Base-by-base conservation (phyloP, 169 alveolate genomes). In the Theileria annulata region DNA sequence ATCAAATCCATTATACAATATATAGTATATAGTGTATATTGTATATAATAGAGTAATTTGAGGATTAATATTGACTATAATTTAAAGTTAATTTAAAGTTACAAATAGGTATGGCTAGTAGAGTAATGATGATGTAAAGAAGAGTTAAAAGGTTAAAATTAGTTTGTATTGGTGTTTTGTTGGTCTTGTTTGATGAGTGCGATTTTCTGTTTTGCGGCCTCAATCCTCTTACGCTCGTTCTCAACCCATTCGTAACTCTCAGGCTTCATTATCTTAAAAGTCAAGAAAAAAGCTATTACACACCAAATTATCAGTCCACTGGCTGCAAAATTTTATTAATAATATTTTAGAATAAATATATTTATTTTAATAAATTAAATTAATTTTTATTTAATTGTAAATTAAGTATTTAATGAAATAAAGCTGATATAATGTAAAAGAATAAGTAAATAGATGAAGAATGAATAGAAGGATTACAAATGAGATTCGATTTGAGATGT, bases 221-320 rank as follows among this genome's bases (percentile, higher is more conserved):
- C 92, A 27, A 90, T 79, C 15, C 94, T 78, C 72, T 73, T 73
- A 28, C 92, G 86, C 49, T 90, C 94, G 49, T 76, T 75, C 35
- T 90, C 94, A 8, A 90, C 90, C 94, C 94, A 90, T n/a, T 85
- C 92, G 69, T 86, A 90, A 60, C 79, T 88, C 62, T 90, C 92
- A 17, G 94, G 94, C 23, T 86, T 70, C 92, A 90, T 86, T 30
- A 90, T 71, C 56, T 85, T 76, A 21, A 77, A 76, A 25, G 92
- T 86, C 75, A 90, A 48, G 68, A 80, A 86, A 70, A 75, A 68
- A 17, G 94, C 94, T 77, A 86, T 71, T 47, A 86, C 66, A 60
- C 92, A 86, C 94, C 94, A 90, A 42, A 76, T 79, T 51, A 81
- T 51, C 79, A 89, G 60, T 33, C 86, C 85, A 37, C 87, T 49